Base-by-base conservation (phyloP, 352 stramenopile genomes). In the Phytophthora pinifolia region DNA sequence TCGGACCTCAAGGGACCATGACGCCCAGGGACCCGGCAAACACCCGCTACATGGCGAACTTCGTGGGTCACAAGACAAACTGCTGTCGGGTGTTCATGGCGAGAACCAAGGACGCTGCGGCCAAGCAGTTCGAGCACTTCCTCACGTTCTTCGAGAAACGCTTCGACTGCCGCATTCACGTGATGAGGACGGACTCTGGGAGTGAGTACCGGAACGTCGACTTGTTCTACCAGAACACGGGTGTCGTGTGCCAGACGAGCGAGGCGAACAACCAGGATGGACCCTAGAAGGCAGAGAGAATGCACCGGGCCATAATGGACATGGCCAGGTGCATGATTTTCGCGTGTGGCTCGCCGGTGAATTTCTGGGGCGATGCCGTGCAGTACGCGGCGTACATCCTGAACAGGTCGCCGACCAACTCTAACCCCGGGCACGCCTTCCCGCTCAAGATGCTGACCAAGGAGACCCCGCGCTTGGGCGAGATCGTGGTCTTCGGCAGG, bases 291-390 rank as follows among this genome's bases (percentile, higher is more conserved):
- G 62, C 55, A 0, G 67, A 72, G 10, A 32, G 59, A 4, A 29
- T 29, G 25, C 25, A 8, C 25, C 4, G 25, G 25, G 8, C 25
- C 25, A 29, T 70, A 0, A 53, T 72, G 39, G 67, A 76, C 37
- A 62, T 74, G 41, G 43, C 59, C 0, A 31, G 67, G 8, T 67
- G 59, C 27, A 68, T 70, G 46, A 35, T 79, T 0, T 70, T 79
- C 6, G 52, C 39, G 2, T 68, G 52, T 9, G 49, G 59, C 0
- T 17, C 74, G 0, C 52, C 66, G 1, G 25, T 79, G 0, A 31
- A 12, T 0, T 72, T 66, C 29, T 72, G 59, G 54, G 49, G 54
- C 0, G 52, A 74, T 12, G 62, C 63, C 0, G 63, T 51, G 0
- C 43, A 76, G 12, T 75, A 74, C 14, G 60, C 53, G 0, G 46